Percentiles rank a stretch among this genome's conserved stretches.
Evolutionary conservation across 306 rosid genomes (phyloP).

Genomic region (Cicer judaicum): DNA sequence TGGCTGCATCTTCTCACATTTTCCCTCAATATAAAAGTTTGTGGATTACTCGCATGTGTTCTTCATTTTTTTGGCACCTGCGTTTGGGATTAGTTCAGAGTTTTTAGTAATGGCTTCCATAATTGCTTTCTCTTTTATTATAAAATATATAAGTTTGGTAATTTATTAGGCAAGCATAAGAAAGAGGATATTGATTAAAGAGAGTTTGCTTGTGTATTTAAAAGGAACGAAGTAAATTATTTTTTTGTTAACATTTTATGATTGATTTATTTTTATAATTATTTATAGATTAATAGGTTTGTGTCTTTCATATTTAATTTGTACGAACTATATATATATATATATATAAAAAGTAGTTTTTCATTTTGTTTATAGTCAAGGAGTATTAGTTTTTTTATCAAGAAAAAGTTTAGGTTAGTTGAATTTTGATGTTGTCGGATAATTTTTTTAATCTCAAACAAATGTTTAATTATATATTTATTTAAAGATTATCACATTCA

Average conservation of each 20-base stretch:
- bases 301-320: slow-evolving; percentile 36
- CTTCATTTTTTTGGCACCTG: slow-evolving; percentile 58
- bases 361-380: not conserved
- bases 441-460: too few relatives aligned
- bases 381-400: not conserved
- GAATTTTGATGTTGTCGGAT: too few relatives aligned
- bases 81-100: slow-evolving; percentile 27
- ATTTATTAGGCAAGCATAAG: slow-evolving; percentile 6
- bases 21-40: too few relatives aligned
- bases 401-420: too few relatives aligned
- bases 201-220: slow-evolving; percentile 50
- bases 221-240: slow-evolving; percentile 50
- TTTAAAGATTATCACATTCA: too few relatives aligned
- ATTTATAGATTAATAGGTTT: slow-evolving; percentile 36
- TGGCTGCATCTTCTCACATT: too few relatives aligned
- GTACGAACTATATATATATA: slow-evolving; percentile 33
- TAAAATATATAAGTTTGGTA: slow-evolving; percentile 40
- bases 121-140: not conserved
- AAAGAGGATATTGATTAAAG: slow-evolving; percentile 27
- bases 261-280: slow-evolving; percentile 1
- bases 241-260: slow-evolving; percentile 44
- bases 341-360: slow-evolving; percentile 39
- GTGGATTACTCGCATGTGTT: slow-evolving; percentile 54
- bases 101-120: slow-evolving; percentile 1
- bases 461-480: too few relatives aligned